Evolutionary conservation across 1,139 yeast species (phyloP).

Genomic region (Dujonia santamariae): DNA sequence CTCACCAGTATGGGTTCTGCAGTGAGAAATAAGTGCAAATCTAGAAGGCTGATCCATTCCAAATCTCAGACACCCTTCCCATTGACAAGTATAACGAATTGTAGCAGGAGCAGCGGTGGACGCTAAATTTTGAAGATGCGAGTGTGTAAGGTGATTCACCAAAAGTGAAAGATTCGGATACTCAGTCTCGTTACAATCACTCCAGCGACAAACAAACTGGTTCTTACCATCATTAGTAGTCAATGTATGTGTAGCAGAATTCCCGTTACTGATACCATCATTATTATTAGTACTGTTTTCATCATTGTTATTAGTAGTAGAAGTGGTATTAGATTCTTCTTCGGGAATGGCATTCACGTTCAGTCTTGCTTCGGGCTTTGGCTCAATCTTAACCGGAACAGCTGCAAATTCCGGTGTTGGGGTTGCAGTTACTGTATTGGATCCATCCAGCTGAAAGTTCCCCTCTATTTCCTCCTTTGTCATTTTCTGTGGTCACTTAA

Average conservation of each 20-base stretch:
- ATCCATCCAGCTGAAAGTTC: too few species aligned
- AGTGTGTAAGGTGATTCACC: constrained; percentile 30
- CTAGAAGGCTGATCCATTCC: constrained; percentile 57
- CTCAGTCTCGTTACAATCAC: constrained; percentile 22
- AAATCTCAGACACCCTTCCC: constrained; percentile 58
- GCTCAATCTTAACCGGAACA: too few species aligned
- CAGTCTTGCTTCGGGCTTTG: too few species aligned
- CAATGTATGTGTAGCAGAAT: too few species aligned
- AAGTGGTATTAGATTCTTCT: too few species aligned
- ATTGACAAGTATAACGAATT: constrained; percentile 47
- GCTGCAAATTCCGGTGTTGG: too few species aligned
- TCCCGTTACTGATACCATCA: neutral
- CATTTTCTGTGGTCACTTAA: too few species aligned
- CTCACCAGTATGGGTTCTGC: constrained; percentile 66
- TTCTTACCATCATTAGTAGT: neutral
- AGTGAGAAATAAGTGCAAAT: constrained; percentile 59
- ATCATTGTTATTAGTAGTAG: too few species aligned
- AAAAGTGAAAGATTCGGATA: constrained; percentile 23
- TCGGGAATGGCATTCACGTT: too few species aligned
- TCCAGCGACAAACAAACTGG: constrained; percentile 31
- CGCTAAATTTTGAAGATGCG: constrained; percentile 27
- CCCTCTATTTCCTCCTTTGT: too few species aligned
- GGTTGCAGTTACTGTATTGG: too few species aligned
- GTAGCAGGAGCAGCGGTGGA: constrained; percentile 5
- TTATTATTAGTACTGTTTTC: constrained; percentile 6